phyloP scores from a whole-genome alignment of 306 rosid species.

The Argentina anserina region DNA sequence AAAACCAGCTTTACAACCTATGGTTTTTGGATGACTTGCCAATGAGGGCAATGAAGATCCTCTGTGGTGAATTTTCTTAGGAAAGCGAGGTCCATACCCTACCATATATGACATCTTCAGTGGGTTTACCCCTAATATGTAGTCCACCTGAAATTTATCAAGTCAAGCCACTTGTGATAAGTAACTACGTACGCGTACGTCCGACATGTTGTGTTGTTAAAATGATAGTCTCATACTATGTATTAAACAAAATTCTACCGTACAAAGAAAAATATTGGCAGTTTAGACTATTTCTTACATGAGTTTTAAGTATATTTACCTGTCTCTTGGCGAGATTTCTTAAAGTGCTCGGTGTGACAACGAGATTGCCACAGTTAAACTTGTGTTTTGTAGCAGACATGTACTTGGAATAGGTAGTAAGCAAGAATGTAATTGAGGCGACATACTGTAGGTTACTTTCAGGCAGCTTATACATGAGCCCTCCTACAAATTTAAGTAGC shows the following conservation, averaged over 20 bases:
- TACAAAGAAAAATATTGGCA: not conserved
- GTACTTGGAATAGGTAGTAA: conserved; percentile 81
- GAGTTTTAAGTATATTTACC: conserved; percentile 20
- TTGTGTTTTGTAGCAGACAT: conserved; percentile 61
- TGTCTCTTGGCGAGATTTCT: conserved; percentile 62
- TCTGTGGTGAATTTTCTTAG: conserved; percentile 85
- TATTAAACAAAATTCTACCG: not conserved
- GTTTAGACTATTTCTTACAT: not conserved
- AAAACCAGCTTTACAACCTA: conserved; percentile 80
- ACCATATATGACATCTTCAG: conserved; percentile 83
- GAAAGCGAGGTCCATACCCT: conserved; percentile 68
- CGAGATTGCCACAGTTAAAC: conserved; percentile 60
- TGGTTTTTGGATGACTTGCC: conserved; percentile 51
- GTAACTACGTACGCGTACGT: no score
- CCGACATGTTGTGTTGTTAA: not conserved
- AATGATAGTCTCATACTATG: not conserved
- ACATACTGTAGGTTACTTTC: conserved; percentile 78
- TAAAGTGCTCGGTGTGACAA: conserved; percentile 57
- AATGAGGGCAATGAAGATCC: conserved; percentile 88
- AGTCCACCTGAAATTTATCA: conserved; percentile 62
- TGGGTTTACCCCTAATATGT: conserved; percentile 80
- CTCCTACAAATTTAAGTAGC: conserved; percentile 43
- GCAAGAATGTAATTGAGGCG: conserved; percentile 75
- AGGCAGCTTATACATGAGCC: conserved; percentile 74
- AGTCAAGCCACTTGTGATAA: not conserved